Evolutionary conservation across 306 rosid genomes (phyloP).

Genomic region (Trichosanthes cucumerina): DNA sequence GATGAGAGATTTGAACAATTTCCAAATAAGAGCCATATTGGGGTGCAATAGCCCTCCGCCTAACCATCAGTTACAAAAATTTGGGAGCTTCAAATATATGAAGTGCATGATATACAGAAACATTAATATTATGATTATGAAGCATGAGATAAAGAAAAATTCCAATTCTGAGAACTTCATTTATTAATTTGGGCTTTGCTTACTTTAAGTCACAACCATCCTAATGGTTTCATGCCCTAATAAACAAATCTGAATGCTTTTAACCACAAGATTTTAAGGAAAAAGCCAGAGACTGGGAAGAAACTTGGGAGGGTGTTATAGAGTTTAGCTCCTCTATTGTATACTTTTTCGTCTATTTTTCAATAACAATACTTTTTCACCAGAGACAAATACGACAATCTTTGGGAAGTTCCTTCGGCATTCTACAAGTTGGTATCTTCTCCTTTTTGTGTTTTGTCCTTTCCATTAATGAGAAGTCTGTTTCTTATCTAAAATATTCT

Average conservation of each 20-base stretch:
- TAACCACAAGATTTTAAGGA: too few relatives aligned
- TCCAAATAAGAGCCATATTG: not conserved
- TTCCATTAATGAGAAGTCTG: not conserved
- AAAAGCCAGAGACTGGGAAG: too few relatives aligned
- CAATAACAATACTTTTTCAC: not conserved
- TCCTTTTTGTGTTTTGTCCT: not conserved
- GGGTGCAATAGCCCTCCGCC: not conserved
- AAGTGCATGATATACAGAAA: not conserved
- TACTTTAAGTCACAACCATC: too few relatives aligned
- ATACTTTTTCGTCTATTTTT: not conserved
- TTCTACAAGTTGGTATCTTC: not conserved
- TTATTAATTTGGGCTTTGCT: too few relatives aligned
- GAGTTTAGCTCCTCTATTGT: not conserved
- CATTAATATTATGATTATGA: not conserved
- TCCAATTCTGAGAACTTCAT: not conserved
- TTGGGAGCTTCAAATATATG: not conserved
- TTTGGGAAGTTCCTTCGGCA: not conserved
- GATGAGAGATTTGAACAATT: not conserved
- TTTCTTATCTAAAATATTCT: not conserved
- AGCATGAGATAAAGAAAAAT: not conserved
- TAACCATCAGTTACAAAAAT: not conserved
- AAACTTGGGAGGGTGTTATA: not conserved
- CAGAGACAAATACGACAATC: not conserved
- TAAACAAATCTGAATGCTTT: too few relatives aligned
- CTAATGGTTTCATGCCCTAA: too few relatives aligned